These are phyloP conservation scores for Mesotaenium endlicherianum DNA, from an alignment of 139 green algal species.

Conservation along the genomic window DNA sequence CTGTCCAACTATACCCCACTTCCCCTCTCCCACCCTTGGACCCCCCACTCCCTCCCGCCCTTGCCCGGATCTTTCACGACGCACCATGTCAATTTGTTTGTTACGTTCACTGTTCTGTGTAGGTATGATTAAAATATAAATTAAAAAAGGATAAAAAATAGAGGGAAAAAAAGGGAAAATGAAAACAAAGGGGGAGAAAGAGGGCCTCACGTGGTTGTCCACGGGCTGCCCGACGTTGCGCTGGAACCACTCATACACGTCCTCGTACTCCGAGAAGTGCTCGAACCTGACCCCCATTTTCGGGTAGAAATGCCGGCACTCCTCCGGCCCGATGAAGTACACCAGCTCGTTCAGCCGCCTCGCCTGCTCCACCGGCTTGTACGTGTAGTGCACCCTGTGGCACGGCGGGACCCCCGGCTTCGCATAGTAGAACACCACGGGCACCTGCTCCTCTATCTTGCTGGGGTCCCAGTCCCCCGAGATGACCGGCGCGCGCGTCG, in stretches of 20 bases:
- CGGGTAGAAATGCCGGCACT: slow-evolving; percentile 11
- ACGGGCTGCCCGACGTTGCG: neutral
- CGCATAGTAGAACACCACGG: slow-evolving; percentile 21
- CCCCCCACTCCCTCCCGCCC: no score
- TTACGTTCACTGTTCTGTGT: no score
- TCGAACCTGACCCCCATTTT: slow-evolving; percentile 15
- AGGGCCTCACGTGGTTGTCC: slow-evolving; percentile 9
- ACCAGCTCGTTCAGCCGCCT: slow-evolving; percentile 1
- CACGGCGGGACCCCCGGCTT: slow-evolving; percentile 7
- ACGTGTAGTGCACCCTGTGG: neutral
- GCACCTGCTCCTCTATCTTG: slow-evolving; percentile 6
- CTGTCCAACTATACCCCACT: no score
- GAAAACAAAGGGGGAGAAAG: no score
- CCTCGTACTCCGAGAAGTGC: slow-evolving; percentile 29
- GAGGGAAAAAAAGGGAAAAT: no score
- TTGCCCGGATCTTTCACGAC: no score
- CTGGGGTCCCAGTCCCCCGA: neutral
- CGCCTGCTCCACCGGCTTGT: slow-evolving; percentile 1
- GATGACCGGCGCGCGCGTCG: neutral
- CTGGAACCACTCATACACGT: slow-evolving; percentile 34
- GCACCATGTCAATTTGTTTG: no score
- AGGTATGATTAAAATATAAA: no score
- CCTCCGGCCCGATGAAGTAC: slow-evolving; percentile 23
- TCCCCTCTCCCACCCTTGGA: no score
- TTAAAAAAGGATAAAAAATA: no score